Conservation (phyloP, 192 early-diverging fungal genomes). For the Phlyctochytrium planicorne region DNA sequence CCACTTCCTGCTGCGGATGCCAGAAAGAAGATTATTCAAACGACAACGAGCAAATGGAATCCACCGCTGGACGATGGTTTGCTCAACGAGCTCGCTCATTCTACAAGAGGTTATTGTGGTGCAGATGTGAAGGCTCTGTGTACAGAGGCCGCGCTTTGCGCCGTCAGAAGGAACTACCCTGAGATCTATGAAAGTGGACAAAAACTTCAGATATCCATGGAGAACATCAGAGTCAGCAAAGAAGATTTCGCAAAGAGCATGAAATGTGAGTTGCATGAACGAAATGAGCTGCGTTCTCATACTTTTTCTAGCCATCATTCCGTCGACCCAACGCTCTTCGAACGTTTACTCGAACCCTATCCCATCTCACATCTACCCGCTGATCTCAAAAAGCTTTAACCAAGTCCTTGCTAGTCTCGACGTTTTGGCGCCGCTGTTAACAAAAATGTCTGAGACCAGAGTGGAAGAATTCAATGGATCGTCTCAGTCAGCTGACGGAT, state of each 20-base stretch:
- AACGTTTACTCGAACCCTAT: slow-evolving; percentile 44
- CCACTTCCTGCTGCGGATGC: slow-evolving; percentile 56
- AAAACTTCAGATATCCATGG: slow-evolving; percentile 51
- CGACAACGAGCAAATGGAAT: slow-evolving; percentile 55
- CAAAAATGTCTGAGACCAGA: slow-evolving; percentile 16
- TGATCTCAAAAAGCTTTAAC: slow-evolving; percentile 33
- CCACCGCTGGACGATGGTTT: slow-evolving; percentile 48
- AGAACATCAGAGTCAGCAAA: slow-evolving; percentile 48
- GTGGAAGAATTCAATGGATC: slow-evolving; percentile 10
- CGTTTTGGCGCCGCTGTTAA: slow-evolving; percentile 23
- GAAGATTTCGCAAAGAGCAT: slow-evolving; percentile 55
- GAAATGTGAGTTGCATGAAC: too few species aligned
- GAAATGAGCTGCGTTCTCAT: neutral
- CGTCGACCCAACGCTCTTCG: slow-evolving; percentile 43
- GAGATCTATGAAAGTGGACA: slow-evolving; percentile 63
- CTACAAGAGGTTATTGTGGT: slow-evolving; percentile 66
- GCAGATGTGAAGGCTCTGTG: slow-evolving; percentile 71
- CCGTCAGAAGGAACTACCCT: slow-evolving; percentile 65
- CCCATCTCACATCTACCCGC: slow-evolving; percentile 34
- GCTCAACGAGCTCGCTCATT: slow-evolving; percentile 46
- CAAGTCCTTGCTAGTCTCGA: slow-evolving; percentile 6
- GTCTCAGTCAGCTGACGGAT: neutral
- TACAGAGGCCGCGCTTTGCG: slow-evolving; percentile 69
- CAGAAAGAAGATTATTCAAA: slow-evolving; percentile 63
- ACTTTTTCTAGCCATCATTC: slow-evolving; percentile 27